phyloP scores from a whole-genome alignment of 2,329 filamentous ascomycete genomes.

The Fusarium algeriense region DNA sequence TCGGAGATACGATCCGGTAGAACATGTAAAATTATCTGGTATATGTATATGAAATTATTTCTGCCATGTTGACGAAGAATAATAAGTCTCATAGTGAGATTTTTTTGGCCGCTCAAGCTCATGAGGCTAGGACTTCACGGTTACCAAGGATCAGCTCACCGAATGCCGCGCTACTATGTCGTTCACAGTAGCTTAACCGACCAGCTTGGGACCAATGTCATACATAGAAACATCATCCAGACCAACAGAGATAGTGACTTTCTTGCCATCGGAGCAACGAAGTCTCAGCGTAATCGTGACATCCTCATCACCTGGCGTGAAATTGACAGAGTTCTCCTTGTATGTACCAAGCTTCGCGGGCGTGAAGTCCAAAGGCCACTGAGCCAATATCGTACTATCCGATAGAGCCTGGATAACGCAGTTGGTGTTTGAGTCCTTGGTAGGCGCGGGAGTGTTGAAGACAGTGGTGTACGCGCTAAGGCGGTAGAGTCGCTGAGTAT shows the following conservation, averaged over 20 bases:
- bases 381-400: fast-evolving
- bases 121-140: fast-evolving
- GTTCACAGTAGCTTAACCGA: fast-evolving
- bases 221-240: slow-evolving; percentile 2
- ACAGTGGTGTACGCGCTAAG: background rate
- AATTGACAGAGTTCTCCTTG: fast-evolving
- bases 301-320: background rate
- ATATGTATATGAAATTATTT: background rate
- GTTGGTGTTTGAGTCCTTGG: fast-evolving
- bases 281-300: background rate
- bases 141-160: fast-evolving
- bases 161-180: fast-evolving
- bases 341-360: background rate
- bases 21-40: no score
- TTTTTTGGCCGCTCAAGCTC: fast-evolving
- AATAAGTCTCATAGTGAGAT: fast-evolving
- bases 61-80: background rate
- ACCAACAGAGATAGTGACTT: background rate
- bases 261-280: background rate
- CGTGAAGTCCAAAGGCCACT: background rate
- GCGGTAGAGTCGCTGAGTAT: background rate
- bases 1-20: no score
- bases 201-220: background rate
- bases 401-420: background rate
- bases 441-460: background rate